These are phyloP conservation scores for Penicillium canariense DNA, from an alignment of 495 filamentous ascomycete genomes.

Conservation along the genomic window DNA sequence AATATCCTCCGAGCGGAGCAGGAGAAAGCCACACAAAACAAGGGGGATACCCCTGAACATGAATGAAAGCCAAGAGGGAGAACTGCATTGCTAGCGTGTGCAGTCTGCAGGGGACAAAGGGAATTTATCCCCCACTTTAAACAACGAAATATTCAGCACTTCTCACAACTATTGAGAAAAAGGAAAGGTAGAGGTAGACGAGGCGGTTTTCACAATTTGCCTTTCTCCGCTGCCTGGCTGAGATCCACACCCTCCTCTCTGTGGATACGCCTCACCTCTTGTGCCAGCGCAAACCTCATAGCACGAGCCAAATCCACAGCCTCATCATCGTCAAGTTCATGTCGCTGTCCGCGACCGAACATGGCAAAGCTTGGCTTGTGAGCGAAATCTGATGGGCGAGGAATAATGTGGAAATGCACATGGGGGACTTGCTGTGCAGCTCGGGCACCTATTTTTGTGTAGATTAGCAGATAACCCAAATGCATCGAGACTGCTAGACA, in stretches of 20 bases:
- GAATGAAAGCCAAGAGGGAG: neutral
- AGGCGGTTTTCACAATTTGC: conserved; percentile 24
- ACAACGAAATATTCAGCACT: no score
- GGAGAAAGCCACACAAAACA: conserved; percentile 7
- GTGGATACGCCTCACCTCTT: conserved; percentile 49
- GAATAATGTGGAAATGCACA: conserved; percentile 91
- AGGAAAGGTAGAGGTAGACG: neutral
- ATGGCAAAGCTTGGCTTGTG: conserved; percentile 62
- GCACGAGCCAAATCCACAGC: conserved; percentile 58
- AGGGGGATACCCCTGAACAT: neutral
- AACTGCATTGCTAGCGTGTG: no score
- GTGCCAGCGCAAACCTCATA: conserved; percentile 60
- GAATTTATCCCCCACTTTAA: no score
- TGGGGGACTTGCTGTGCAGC: conserved; percentile 91
- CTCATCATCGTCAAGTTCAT: conserved; percentile 86
- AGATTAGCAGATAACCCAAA: neutral
- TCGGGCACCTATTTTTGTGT: conserved; percentile 52
- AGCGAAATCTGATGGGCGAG: conserved; percentile 49
- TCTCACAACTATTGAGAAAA: neutral
- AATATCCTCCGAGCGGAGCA: neutral
- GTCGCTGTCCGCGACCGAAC: conserved; percentile 80
- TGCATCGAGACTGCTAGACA: neutral
- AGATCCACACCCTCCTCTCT: conserved; percentile 45
- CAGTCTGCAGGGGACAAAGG: no score
- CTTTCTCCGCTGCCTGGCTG: conserved; percentile 13